Conservation (phyloP, 2,329 filamentous ascomycete genomes). For the Ciborinia camelliae region DNA sequence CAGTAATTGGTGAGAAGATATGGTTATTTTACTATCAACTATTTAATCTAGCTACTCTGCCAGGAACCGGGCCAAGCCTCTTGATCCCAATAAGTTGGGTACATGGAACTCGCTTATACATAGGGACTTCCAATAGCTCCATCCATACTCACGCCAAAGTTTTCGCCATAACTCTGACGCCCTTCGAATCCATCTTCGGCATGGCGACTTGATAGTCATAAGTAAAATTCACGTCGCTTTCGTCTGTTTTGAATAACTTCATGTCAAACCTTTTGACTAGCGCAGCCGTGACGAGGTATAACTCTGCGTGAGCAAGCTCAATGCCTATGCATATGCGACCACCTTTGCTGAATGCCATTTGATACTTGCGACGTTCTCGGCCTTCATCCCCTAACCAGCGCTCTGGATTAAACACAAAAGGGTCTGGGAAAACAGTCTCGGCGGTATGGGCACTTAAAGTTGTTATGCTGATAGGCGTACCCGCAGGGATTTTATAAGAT, state of each 20-base stretch:
- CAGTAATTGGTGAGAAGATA: too few species aligned
- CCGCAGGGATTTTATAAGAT: slow-evolving; percentile 25
- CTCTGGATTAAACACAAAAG: slow-evolving; percentile 36
- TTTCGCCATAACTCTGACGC: not conserved
- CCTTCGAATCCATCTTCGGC: not conserved
- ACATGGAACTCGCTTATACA: too few species aligned
- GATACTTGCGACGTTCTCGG: slow-evolving; percentile 28
- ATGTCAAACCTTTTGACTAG: slow-evolving; percentile 20
- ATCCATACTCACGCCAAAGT: not conserved
- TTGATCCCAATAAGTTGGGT: too few species aligned
- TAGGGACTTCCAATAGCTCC: not conserved
- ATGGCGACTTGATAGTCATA: slow-evolving; percentile 16
- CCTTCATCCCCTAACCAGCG: slow-evolving; percentile 41
- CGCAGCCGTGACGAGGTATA: slow-evolving; percentile 18
- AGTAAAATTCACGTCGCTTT: slow-evolving; percentile 16
- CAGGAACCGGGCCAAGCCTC: too few species aligned
- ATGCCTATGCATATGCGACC: slow-evolving; percentile 42
- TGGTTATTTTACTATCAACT: too few species aligned
- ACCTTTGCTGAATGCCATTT: slow-evolving; percentile 44
- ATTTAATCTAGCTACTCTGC: too few species aligned
- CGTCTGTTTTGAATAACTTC: slow-evolving; percentile 19
- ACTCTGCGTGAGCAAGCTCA: slow-evolving; percentile 23
- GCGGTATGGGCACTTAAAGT: slow-evolving; percentile 34
- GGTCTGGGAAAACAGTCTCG: slow-evolving; percentile 33
- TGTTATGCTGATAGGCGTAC: slow-evolving; percentile 25